Percentiles rank a stretch among this genome's conserved stretches.
These are phyloP conservation scores for Dryadomyces sulphureus DNA, from an alignment of 2,329 filamentous ascomycete species.

Conservation along the genomic window DNA sequence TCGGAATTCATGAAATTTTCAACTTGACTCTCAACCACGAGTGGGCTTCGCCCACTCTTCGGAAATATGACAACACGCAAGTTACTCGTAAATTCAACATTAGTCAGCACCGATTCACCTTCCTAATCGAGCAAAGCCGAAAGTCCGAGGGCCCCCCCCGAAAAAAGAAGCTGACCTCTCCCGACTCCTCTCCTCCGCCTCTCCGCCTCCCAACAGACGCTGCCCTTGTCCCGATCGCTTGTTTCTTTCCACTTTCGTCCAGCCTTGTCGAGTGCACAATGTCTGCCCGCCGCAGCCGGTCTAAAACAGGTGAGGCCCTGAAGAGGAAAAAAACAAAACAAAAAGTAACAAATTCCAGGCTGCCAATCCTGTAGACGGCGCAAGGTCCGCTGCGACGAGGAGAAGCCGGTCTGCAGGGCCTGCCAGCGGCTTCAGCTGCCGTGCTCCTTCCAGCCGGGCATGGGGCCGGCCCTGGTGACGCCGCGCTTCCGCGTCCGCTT, in stretches of 20 bases:
- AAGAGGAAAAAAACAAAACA: too few species aligned
- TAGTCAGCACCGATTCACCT: background rate
- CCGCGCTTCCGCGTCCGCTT: slow-evolving; percentile 3
- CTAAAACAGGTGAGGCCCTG: slow-evolving; percentile 3
- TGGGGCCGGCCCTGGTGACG: background rate
- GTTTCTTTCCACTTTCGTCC: background rate
- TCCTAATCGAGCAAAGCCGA: background rate
- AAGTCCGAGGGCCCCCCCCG: background rate
- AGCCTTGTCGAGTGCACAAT: background rate
- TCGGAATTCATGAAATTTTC: too few species aligned
- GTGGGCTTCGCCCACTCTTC: too few species aligned
- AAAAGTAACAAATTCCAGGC: too few species aligned
- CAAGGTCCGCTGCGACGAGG: slow-evolving; percentile 12
- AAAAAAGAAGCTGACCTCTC: background rate
- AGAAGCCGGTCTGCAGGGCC: slow-evolving; percentile 12
- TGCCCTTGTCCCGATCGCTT: background rate
- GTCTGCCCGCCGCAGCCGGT: background rate
- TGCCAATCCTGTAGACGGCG: slow-evolving; percentile 14
- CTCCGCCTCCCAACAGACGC: too few species aligned
- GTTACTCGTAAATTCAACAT: background rate
- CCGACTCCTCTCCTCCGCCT: background rate
- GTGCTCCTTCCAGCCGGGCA: slow-evolving; percentile 10
- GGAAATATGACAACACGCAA: too few species aligned
- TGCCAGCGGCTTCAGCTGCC: slow-evolving; percentile 11
- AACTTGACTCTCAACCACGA: too few species aligned